Evolutionary conservation across 768 basidiomycete species (phyloP).

Genomic region (Podaxis sp.): DNA sequence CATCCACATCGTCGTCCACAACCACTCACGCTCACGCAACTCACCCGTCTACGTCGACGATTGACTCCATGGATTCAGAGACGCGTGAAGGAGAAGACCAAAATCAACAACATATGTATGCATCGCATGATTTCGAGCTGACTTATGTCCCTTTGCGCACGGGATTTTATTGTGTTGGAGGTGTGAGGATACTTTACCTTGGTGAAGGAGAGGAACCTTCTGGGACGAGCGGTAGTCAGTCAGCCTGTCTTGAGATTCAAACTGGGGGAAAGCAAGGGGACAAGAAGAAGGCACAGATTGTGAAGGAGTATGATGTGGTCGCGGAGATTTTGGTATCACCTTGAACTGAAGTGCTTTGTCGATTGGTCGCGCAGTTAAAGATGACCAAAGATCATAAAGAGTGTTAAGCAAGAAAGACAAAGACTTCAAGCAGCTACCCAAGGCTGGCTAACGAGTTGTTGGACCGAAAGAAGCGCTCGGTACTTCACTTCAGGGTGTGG

Average conservation of each 20-base stretch:
- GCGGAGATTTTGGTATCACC: constrained; percentile 64
- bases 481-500: constrained; percentile 86
- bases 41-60: constrained; percentile 12
- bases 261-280: constrained; percentile 13
- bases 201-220: constrained; percentile 23
- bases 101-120: constrained; percentile 25
- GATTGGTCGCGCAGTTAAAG: not conserved
- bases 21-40: not conserved
- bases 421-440: constrained; percentile 54
- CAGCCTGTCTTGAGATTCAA: not conserved
- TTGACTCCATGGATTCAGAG: not conserved
- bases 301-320: constrained; percentile 72
- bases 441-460: constrained; percentile 87
- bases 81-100: constrained; percentile 14
- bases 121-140: constrained; percentile 57
- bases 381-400: not conserved
- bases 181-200: constrained; percentile 63
- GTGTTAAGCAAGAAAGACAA: not conserved
- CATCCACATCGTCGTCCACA: not conserved
- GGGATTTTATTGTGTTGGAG: constrained; percentile 65
- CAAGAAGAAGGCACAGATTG: constrained; percentile 34
- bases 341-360: constrained; percentile 5
- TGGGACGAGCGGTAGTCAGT: not conserved
- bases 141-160: constrained; percentile 52
- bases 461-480: constrained; percentile 85